Base-by-base conservation (phyloP, 108 stramenopile genomes). In the Aurantiochytrium sp. region DNA sequence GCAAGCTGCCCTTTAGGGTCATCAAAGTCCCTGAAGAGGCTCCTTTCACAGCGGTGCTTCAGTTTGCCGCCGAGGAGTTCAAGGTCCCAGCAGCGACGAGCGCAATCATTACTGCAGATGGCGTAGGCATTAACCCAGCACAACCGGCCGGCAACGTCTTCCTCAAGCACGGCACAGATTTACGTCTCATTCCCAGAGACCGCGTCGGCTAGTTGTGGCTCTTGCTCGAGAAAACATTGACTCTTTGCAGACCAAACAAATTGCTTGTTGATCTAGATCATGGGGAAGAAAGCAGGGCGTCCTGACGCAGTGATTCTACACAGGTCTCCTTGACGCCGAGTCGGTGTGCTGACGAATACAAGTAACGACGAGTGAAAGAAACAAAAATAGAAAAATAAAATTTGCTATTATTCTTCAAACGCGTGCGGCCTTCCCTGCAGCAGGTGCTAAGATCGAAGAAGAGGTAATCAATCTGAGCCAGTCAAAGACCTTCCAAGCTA, bases 1-100 rank as follows among this genome's bases (percentile, higher is more conserved):
- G 47, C 43, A 89, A 89, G 88, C 72, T 89, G 44, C 88, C 88
- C 21, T 89, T 72, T 42, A 14, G 69, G 12, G 69, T 89, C 28
- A 72, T 89, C 64, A 55, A 16, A 19, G 88, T 89, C 25, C 88
- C 88, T 14, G 88, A 89, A 72, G 88, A 89, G 43, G 88, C 88
- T 18, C 88, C 88, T 18, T 89, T 89, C 25, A 89, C 71, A 19
- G 88, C 88, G 44, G 88, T 89, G 16, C 45, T 89, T 12, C 49
- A 89, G 44, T 89, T 72, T 25, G 88, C 69, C 4, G 88, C 88
- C 23, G 88, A 89, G 60, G 88, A 89, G 88, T 89, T 89, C 19
- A 5, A 43, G 64, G 88, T 89, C 12, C 72, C 88, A 28, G 64
- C 88, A 8, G 69, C 69, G 51, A 89, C 88, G n/a, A 89, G 88